phyloP scores from a whole-genome alignment of 2,329 filamentous ascomycete genomes.

The Xylariaceae sp. region DNA sequence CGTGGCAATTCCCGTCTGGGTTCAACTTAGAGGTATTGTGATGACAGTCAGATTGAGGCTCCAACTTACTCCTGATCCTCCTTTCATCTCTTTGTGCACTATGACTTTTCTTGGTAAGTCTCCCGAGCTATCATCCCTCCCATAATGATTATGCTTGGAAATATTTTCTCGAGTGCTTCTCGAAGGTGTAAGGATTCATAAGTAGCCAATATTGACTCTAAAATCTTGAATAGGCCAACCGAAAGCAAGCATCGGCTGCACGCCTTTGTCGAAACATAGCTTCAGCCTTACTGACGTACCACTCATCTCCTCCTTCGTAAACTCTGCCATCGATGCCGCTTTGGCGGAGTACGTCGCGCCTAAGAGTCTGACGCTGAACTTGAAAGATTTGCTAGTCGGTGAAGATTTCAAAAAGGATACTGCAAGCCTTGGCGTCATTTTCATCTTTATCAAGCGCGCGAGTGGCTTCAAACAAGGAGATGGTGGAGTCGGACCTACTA shows the following conservation, averaged over 20 bases:
- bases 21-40: conserved; percentile 69
- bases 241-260: conserved; percentile 65
- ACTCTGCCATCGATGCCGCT: conserved; percentile 69
- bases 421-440: conserved; percentile 57
- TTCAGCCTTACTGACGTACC: conserved; percentile 74
- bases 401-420: conserved; percentile 79
- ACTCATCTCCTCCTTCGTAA: conserved; percentile 70
- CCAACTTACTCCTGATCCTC: conserved; percentile 71
- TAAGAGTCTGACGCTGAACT: conserved; percentile 67
- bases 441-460: conserved; percentile 63
- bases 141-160: too few species aligned
- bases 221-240: too few species aligned
- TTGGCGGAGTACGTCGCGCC: conserved; percentile 73
- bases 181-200: too few species aligned
- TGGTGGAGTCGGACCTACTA: conserved; percentile 54
- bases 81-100: conserved; percentile 72
- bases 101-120: conserved; percentile 72
- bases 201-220: too few species aligned
- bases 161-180: too few species aligned
- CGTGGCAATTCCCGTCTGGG: conserved; percentile 63
- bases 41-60: conserved; percentile 65
- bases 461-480: conserved; percentile 71
- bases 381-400: conserved; percentile 73
- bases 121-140: too few species aligned
- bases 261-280: conserved; percentile 64